These are phyloP conservation scores for Aspergillus versicolor DNA, from an alignment of 2,329 filamentous ascomycete genomes.

Conservation along the genomic window DNA sequence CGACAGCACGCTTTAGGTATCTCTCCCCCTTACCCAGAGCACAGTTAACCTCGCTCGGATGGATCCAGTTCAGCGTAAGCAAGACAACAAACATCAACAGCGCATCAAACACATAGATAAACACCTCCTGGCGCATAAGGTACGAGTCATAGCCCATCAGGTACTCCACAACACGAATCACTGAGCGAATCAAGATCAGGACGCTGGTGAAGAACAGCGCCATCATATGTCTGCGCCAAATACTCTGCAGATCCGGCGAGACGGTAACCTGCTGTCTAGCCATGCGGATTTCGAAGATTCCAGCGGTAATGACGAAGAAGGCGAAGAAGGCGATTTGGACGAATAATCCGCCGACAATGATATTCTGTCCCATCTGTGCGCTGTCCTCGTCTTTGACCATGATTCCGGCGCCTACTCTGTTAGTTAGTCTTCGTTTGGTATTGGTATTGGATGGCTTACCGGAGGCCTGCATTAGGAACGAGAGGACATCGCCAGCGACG, in stretches of 20 bases:
- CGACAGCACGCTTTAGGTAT: slow-evolving; percentile 14
- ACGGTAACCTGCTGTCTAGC: slow-evolving; percentile 26
- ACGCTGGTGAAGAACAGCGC: slow-evolving; percentile 26
- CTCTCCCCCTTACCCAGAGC: slow-evolving; percentile 12
- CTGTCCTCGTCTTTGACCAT: slow-evolving; percentile 21
- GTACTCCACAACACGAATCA: slow-evolving; percentile 34
- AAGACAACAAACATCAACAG: slow-evolving; percentile 30
- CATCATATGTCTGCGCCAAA: slow-evolving; percentile 40
- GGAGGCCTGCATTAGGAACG: slow-evolving; percentile 33
- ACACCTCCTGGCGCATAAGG: slow-evolving; percentile 31
- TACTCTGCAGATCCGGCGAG: slow-evolving; percentile 16
- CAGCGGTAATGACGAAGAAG: slow-evolving; percentile 27
- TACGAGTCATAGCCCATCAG: slow-evolving; percentile 30
- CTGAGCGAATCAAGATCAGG: slow-evolving; percentile 30
- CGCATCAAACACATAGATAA: slow-evolving; percentile 34
- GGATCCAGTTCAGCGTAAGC: slow-evolving; percentile 21
- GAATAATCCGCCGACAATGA: slow-evolving; percentile 32
- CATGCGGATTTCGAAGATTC: slow-evolving; percentile 30
- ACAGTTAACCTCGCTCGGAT: slow-evolving; percentile 27
- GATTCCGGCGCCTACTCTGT: slow-evolving; percentile 24
- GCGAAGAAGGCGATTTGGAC: slow-evolving; percentile 34
- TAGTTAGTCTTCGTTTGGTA: background rate
- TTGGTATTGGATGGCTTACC: slow-evolving; percentile 13
- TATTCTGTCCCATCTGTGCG: slow-evolving; percentile 22
- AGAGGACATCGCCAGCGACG: slow-evolving; percentile 32